phyloP scores from a whole-genome alignment of 805 yeast genomes.

The Suhomyces kilbournensis region DNA sequence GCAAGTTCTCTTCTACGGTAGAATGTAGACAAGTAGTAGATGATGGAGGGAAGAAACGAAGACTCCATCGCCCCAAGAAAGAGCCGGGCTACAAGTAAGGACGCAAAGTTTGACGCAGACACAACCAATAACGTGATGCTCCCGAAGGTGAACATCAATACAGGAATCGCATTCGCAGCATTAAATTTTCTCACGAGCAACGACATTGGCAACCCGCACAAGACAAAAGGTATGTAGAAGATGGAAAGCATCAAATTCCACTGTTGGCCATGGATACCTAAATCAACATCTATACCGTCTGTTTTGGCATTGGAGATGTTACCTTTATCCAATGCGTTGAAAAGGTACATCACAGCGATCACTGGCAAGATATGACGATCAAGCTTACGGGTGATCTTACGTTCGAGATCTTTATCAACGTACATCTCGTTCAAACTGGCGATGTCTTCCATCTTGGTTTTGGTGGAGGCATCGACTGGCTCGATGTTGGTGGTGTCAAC shows the following conservation, averaged over 20 bases:
- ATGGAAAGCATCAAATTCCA: constrained; percentile 47
- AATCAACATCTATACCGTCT: constrained; percentile 41
- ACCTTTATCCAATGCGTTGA: constrained; percentile 48
- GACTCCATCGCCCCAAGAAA: constrained; percentile 37
- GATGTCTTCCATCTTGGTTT: constrained; percentile 12
- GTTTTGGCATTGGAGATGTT: constrained; percentile 51
- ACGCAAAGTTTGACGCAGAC: constrained; percentile 38
- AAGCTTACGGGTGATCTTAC: constrained; percentile 37
- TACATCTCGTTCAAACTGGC: constrained; percentile 11
- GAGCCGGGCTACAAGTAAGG: constrained; percentile 29
- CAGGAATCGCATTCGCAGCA: constrained; percentile 45
- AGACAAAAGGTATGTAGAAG: constrained; percentile 44
- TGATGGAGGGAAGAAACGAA: constrained; percentile 39
- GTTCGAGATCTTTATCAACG: constrained; percentile 21
- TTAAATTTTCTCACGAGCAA: constrained; percentile 39
- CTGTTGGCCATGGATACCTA: constrained; percentile 38
- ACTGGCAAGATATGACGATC: constrained; percentile 45
- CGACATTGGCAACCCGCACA: constrained; percentile 44
- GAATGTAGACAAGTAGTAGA: constrained; percentile 34
- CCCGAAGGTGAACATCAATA: constrained; percentile 45
- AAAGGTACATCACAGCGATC: constrained; percentile 45
- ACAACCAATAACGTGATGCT: constrained; percentile 36
- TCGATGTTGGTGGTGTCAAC: constrained; percentile 1
- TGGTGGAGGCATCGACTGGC: background rate
- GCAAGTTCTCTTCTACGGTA: constrained; percentile 39